Percentiles rank a stretch among this genome's conserved stretches.
Evolutionary conservation across 2,329 filamentous ascomycete species (phyloP).

Genomic region (Paraphoma chrysanthemicola): DNA sequence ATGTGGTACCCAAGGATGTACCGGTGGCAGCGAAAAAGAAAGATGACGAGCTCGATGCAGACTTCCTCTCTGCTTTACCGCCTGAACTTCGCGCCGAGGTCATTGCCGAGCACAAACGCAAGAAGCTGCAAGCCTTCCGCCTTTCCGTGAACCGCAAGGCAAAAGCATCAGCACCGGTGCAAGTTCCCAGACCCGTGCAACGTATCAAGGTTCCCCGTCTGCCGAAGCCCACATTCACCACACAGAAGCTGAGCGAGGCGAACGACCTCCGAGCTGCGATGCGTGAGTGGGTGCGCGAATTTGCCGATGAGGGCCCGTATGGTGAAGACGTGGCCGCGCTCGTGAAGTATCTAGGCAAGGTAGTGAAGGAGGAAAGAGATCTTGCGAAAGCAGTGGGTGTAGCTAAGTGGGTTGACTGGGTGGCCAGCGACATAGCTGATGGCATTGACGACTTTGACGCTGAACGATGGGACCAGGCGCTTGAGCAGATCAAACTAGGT

Average conservation of each 20-base stretch:
- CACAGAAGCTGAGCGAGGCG: slow-evolving; percentile 60
- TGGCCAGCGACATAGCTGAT: slow-evolving; percentile 32
- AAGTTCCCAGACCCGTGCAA: slow-evolving; percentile 27
- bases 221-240: slow-evolving; percentile 67
- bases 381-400: slow-evolving; percentile 75
- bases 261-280: slow-evolving; percentile 77
- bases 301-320: slow-evolving; percentile 77
- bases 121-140: slow-evolving; percentile 32
- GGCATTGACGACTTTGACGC: slow-evolving; percentile 23
- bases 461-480: slow-evolving; percentile 44
- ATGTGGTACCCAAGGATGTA: slow-evolving; percentile 26
- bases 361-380: slow-evolving; percentile 78
- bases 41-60: slow-evolving; percentile 50
- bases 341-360: slow-evolving; percentile 72
- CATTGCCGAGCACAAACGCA: slow-evolving; percentile 70
- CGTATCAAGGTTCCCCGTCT: slow-evolving; percentile 57
- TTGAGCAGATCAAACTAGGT: slow-evolving; percentile 49
- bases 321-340: slow-evolving; percentile 78
- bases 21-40: background rate
- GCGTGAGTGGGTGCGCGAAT: slow-evolving; percentile 76
- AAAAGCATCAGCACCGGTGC: background rate
- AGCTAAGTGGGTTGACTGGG: slow-evolving; percentile 67
- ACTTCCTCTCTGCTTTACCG: slow-evolving; percentile 83
- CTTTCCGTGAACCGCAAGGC: slow-evolving; percentile 36
- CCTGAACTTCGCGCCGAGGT: slow-evolving; percentile 73